Conservation (phyloP, 768 basidiomycete species). For the Podaxis sp. region DNA sequence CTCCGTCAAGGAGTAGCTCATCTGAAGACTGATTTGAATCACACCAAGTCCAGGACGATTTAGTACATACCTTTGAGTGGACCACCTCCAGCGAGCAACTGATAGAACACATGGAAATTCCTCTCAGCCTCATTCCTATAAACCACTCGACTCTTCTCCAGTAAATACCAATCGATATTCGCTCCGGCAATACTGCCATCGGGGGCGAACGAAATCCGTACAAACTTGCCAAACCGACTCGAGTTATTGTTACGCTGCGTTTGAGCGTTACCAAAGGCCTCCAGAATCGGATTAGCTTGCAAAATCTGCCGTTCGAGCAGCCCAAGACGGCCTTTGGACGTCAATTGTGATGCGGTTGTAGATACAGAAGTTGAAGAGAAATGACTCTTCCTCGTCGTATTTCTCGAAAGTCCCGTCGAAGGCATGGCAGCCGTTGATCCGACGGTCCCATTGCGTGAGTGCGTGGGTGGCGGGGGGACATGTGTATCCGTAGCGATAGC, state of each 20-base stretch:
- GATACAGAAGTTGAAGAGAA: constrained; percentile 43
- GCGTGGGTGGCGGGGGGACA: constrained; percentile 51
- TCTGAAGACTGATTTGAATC: constrained; percentile 40
- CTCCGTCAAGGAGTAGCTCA: constrained; percentile 69
- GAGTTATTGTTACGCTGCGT: constrained; percentile 99
- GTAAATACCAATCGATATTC: constrained; percentile 97
- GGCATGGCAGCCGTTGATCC: constrained; percentile 58
- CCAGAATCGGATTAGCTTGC: constrained; percentile 95
- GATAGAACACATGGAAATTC: constrained; percentile 97
- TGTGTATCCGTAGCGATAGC: constrained; percentile 90
- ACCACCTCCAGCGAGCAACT: constrained; percentile 78
- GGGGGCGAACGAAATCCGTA: constrained; percentile 90
- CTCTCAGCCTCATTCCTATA: constrained; percentile 85
- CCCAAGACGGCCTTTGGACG: constrained; percentile 75
- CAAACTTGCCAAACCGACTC: constrained; percentile 97
- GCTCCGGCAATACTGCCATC: constrained; percentile 96
- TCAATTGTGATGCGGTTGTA: constrained; percentile 44
- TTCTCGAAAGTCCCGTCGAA: constrained; percentile 68
- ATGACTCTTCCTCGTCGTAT: constrained; percentile 56
- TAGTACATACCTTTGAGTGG: constrained; percentile 59
- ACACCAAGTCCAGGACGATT: not conserved
- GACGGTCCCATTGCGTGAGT: constrained; percentile 67
- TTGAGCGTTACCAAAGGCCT: constrained; percentile 98
- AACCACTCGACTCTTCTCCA: constrained; percentile 97
- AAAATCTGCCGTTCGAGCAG: constrained; percentile 94